Percentiles rank a stretch among this genome's conserved stretches.
Evolutionary conservation across 257 asterid genomes (phyloP).

Genomic region (Solanum megistacrolobum): DNA sequence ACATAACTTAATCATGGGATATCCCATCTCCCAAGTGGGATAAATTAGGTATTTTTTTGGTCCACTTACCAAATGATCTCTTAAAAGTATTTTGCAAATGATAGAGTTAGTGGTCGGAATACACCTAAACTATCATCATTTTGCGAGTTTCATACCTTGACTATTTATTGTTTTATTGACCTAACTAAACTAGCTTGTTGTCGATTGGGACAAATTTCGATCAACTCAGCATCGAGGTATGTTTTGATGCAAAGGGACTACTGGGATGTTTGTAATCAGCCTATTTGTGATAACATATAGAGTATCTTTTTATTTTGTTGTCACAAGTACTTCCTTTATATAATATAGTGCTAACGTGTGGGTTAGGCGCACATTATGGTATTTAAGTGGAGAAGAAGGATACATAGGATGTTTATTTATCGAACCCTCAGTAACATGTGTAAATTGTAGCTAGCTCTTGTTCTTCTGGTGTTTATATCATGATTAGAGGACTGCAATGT

Average conservation of each 20-base stretch:
- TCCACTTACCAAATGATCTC: not conserved
- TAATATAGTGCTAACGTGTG: not conserved
- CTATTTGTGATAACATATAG: not conserved
- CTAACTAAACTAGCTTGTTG: not conserved
- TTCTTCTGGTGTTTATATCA: not conserved
- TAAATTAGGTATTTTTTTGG: not conserved
- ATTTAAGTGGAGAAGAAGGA: not conserved
- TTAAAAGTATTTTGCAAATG: not conserved
- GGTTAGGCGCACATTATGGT: not conserved
- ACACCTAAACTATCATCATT: not conserved
- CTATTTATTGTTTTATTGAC: not conserved
- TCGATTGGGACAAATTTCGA: not conserved
- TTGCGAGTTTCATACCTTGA: not conserved
- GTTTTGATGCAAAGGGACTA: not conserved
- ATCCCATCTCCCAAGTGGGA: not conserved
- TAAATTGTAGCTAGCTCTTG: not conserved
- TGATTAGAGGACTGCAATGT: not conserved
- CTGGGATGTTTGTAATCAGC: not conserved
- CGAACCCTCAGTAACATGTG: not conserved
- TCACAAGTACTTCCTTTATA: not conserved
- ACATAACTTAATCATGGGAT: not conserved
- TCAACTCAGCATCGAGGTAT: not conserved
- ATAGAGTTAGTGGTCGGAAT: not conserved
- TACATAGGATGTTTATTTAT: not conserved
- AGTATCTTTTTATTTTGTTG: not conserved